These are phyloP conservation scores for Podosphaera fusca DNA, from an alignment of 2,329 filamentous ascomycete genomes.

Conservation along the genomic window DNA sequence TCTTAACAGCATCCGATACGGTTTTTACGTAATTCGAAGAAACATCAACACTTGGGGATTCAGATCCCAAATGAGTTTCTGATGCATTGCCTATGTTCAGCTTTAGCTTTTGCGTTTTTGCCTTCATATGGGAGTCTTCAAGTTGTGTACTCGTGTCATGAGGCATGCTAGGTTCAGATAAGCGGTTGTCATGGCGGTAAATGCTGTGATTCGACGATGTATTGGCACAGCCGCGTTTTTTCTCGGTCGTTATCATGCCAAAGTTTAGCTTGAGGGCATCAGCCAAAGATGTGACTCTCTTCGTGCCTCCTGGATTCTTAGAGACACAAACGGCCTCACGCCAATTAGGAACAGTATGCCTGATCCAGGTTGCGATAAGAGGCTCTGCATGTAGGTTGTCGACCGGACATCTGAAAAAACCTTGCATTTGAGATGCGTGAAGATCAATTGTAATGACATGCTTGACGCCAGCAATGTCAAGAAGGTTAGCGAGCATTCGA, in stretches of 20 bases:
- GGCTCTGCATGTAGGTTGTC: constrained; percentile 95
- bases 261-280: constrained; percentile 95
- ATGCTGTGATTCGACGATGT: not conserved
- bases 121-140: too few relatives aligned
- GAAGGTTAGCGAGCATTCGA: constrained; percentile 86
- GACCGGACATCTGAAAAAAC: constrained; percentile 93
- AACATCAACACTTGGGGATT: too few relatives aligned
- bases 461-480: constrained; percentile 81
- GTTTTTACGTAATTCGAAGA: too few relatives aligned
- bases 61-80: too few relatives aligned
- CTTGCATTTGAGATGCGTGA: constrained; percentile 96
- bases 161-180: not conserved
- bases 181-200: too few relatives aligned
- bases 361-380: constrained; percentile 86
- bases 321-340: constrained; percentile 84
- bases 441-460: constrained; percentile 96
- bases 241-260: constrained; percentile 78
- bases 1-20: too few relatives aligned
- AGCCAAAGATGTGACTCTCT: constrained; percentile 84
- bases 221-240: constrained; percentile 29
- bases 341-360: constrained; percentile 71
- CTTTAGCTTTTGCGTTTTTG: too few relatives aligned
- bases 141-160: too few relatives aligned
- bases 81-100: too few relatives aligned
- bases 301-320: constrained; percentile 93